These are phyloP conservation scores for Pseudocercospora musae DNA, from an alignment of 2,329 filamentous ascomycete species.

Conservation along the genomic window DNA sequence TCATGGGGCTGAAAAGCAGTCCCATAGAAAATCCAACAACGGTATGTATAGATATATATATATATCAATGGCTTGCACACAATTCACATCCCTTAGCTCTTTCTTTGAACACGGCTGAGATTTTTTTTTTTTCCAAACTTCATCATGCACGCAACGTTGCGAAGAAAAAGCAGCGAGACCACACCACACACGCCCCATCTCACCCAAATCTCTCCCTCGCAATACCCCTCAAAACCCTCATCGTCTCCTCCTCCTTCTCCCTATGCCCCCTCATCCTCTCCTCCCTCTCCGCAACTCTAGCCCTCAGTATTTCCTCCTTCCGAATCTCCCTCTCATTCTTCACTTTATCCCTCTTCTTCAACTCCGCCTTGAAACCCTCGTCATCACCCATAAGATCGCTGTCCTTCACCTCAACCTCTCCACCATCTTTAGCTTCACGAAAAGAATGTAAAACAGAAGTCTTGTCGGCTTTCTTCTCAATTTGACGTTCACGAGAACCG, in stretches of 20 bases:
- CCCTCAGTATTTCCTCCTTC: conserved; percentile 74
- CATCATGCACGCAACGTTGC: too few species aligned
- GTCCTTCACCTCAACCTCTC: conserved; percentile 64
- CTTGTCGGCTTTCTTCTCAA: conserved; percentile 78
- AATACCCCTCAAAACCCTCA: conserved; percentile 74
- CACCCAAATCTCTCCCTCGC: conserved; percentile 73
- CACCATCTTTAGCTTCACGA: conserved; percentile 61
- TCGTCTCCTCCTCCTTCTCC: conserved; percentile 77
- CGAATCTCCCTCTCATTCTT: conserved; percentile 82
- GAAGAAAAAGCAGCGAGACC: too few species aligned
- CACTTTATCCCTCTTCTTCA: conserved; percentile 63
- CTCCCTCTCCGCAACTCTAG: conserved; percentile 74
- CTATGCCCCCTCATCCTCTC: conserved; percentile 67
- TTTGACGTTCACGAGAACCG: conserved; percentile 74
- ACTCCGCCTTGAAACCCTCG: conserved; percentile 61
- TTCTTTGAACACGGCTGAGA: too few species aligned
- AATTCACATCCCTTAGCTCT: too few species aligned
- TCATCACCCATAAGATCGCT: conserved; percentile 73
- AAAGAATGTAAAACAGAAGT: conserved; percentile 74
- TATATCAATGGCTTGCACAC: too few species aligned
- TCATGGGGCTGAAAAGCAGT: too few species aligned
- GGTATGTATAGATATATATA: too few species aligned
- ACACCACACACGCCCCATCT: neutral
- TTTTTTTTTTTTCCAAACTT: too few species aligned
- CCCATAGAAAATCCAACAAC: too few species aligned